Evolutionary conservation across 2,329 filamentous ascomycete species (phyloP), one percentile per base, ranked within the genome.

Genomic region (Neopestalotiopsis sp.): DNA sequence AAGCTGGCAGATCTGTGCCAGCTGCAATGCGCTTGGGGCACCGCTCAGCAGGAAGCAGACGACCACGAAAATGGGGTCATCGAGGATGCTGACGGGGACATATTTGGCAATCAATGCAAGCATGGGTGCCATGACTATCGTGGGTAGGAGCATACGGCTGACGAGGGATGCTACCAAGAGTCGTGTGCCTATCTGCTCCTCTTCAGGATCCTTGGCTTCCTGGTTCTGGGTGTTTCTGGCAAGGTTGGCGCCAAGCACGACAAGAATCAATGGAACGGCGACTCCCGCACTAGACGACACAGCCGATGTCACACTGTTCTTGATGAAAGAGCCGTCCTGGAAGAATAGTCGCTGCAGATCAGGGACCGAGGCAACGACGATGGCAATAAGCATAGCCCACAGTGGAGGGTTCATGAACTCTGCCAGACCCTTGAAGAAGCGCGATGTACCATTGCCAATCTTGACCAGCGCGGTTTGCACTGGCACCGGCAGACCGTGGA

Each of bases 401-500:
- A 99, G 90, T 0, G 96, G 96, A 57, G 96, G 95, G 81, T 98
- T 98, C 95, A 99, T 98, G 80, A 98, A 97, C 62, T 93, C 92
- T 92, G 93, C 96, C 13, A 95, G 79, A 66, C 94, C 94, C 63
- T 81, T 82, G 73, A 88, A 81, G 74, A 93, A 71, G 79, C 87
- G 79, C 74, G 74, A 79, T 59, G 79, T 82, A 20, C 82, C 73
- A 12, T 69, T 72, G 63, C 78, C 75, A 7, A 81, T 14, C 57
- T 74, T 75, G 2, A 74, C 69, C 14, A 85, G 71, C 0, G 71
- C 61, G 5, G 72, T 70, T 73, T 85, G 86, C 42, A 85, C 34
- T 4, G 84, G 80, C 2, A 56, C 64, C 0, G 87, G 86, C 20
- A 87, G 78, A n/a, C 76, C 68, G 56, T 77, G 72, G 67, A 80